A percentile compares a stretch with the other conserved stretches of the same genome.
Conservation (phyloP, 2,329 filamentous ascomycete genomes). For the Curvularia verruculosa region DNA sequence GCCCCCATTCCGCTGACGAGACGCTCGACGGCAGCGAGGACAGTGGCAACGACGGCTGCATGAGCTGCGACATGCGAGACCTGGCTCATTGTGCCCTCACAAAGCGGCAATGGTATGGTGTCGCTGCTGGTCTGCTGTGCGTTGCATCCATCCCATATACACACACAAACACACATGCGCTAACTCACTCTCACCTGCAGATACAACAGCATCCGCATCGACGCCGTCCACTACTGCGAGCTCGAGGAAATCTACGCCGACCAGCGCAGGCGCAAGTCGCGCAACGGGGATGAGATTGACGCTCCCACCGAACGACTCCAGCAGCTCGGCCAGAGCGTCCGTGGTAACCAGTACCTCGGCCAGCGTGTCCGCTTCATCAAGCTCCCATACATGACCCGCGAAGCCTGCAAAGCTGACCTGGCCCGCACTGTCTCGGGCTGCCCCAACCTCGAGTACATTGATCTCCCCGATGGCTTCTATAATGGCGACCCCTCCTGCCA, state of each 20-base stretch:
- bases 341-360: conserved; percentile 75
- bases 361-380: conserved; percentile 78
- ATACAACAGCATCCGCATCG: conserved; percentile 89
- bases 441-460: conserved; percentile 85
- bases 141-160: too few species aligned
- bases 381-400: conserved; percentile 92
- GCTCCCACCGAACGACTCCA: conserved; percentile 76
- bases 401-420: conserved; percentile 82
- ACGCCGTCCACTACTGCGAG: conserved; percentile 92
- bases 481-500: conserved; percentile 77
- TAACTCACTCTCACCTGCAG: conserved; percentile 53
- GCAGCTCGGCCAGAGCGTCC: conserved; percentile 80
- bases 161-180: background rate
- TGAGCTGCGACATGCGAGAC: conserved; percentile 92
- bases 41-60: conserved; percentile 78
- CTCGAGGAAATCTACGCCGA: conserved; percentile 82
- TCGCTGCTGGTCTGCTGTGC: conserved; percentile 67
- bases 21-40: conserved; percentile 81
- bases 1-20: conserved; percentile 76
- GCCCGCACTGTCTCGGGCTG: conserved; percentile 84
- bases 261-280: conserved; percentile 60
- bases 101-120: conserved; percentile 71
- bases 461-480: conserved; percentile 87
- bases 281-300: conserved; percentile 81
- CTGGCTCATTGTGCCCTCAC: conserved; percentile 79